Conservation (phyloP, 768 basidiomycete genomes). For the Auricularia sp. region DNA sequence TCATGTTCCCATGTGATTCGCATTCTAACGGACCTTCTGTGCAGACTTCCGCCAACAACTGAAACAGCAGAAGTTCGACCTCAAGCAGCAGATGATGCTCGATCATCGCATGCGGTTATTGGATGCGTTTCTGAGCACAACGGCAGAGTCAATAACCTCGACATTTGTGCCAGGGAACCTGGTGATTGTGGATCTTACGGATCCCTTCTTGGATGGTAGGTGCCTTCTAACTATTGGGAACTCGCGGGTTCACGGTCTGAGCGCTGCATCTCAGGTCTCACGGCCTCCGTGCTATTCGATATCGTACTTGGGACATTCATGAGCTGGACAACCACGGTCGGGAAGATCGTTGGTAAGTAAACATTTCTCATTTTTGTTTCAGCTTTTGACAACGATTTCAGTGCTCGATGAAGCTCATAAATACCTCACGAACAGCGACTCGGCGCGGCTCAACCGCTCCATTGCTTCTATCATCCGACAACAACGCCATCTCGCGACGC, state of each 20-base stretch:
- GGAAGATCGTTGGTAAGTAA: not conserved
- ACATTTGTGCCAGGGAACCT: not conserved
- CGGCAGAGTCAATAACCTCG: slow-evolving; percentile 13
- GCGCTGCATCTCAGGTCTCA: not conserved
- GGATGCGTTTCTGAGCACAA: slow-evolving; percentile 38
- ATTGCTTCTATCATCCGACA: slow-evolving; percentile 53
- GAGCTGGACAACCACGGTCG: not conserved
- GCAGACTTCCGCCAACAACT: slow-evolving; percentile 39
- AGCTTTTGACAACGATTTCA: not conserved
- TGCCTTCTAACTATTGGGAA: not conserved
- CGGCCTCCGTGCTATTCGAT: not conserved
- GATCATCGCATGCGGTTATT: slow-evolving; percentile 57
- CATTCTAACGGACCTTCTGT: slow-evolving; percentile 44
- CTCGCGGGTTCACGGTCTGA: not conserved
- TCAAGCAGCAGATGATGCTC: slow-evolving; percentile 42
- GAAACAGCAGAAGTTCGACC: slow-evolving; percentile 42
- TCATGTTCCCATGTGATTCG: not conserved
- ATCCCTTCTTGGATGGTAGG: not conserved
- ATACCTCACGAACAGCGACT: slow-evolving; percentile 46
- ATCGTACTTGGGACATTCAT: not conserved
- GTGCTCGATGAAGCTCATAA: slow-evolving; percentile 73
- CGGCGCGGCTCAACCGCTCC: slow-evolving; percentile 47
- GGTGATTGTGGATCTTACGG: not conserved
- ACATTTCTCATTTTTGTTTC: not conserved
- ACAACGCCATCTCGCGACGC: slow-evolving; percentile 63